Evolutionary conservation across 495 filamentous ascomycete genomes (phyloP), one percentile per base, ranked within the genome.

Genomic region (Daldinia decipiens): DNA sequence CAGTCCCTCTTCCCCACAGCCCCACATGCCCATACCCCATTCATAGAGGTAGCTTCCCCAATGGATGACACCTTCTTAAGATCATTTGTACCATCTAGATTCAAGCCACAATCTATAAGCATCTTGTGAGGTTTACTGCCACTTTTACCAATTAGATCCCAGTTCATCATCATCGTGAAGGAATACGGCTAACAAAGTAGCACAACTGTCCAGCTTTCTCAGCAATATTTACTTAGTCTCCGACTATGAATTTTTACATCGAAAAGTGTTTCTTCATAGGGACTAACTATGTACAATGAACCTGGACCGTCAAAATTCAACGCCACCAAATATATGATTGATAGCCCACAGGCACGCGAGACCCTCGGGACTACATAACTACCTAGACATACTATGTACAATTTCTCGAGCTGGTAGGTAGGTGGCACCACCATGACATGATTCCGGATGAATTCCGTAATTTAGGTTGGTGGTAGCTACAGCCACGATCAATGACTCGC

Each of bases 1-100:
- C 43, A 47, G 43, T 47, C 43, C 43, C 19, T 47, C 19, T 21
- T 19, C 43, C 43, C 43, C 43, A 47, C 8, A 47, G 43, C 43
- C 43, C 43, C 43, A 47, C 43, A 47, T 21, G 19, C 9, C 8
- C 19, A 24, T 6, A 47, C 43, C 43, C 43, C 43, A 47, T 47
- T 12, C 9, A 47, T 12, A 21, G 8, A 47, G 19, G 43, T 47
- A 47, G 19, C 9, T 21, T 47, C 19, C 19, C 19, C 19, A 47
- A 47, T 47, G 1, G 19, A 24, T 47, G 17, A 19, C 21, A 21
- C 19, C 19, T 24, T 21, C 19, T 24, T 47, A 12, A 47, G 43
- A 47, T 47, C 19, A 40, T 40, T 40, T 40, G 4, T 40, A 5
- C 6, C 15, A 40, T 40, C 9, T 40, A 40, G 39, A 40, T 40